phyloP scores from a whole-genome alignment of 176 grass and related monocot species.

The Leersia perrieri region DNA sequence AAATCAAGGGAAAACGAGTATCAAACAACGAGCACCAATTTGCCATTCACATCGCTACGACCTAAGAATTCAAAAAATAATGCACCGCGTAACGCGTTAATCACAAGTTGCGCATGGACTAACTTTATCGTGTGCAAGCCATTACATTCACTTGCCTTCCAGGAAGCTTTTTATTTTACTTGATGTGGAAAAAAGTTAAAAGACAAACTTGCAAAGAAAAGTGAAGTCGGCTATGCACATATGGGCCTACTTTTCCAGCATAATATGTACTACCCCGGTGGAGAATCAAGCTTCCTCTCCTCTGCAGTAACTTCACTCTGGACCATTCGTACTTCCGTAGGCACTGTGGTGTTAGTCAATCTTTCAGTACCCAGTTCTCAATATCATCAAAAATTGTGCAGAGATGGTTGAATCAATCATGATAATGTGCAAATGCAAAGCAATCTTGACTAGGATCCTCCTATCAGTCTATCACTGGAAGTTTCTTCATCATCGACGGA shows the following conservation, averaged over 20 bases:
- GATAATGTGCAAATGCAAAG: slow-evolving; percentile 22
- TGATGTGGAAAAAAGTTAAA: slow-evolving; percentile 8
- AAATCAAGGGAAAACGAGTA: not conserved
- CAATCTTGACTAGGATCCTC: slow-evolving; percentile 32
- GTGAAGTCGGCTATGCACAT: slow-evolving; percentile 51
- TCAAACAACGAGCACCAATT: slow-evolving; percentile 30
- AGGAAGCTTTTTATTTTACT: slow-evolving; percentile 26
- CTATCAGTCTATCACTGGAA: slow-evolving; percentile 33
- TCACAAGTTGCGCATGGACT: slow-evolving; percentile 2
- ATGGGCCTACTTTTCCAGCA: slow-evolving; percentile 37
- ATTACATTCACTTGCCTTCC: slow-evolving; percentile 26
- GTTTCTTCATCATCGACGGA: slow-evolving; percentile 33
- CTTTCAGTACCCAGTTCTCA: slow-evolving; percentile 20
- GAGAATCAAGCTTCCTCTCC: slow-evolving; percentile 1
- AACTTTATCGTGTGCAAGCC: slow-evolving; percentile 31
- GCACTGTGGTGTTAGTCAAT: slow-evolving; percentile 40
- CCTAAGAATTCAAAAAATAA: slow-evolving; percentile 14
- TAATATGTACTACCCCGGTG: slow-evolving; percentile 9
- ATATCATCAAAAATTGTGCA: slow-evolving; percentile 38
- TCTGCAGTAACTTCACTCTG: slow-evolving; percentile 4
- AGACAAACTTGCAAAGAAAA: slow-evolving; percentile 34
- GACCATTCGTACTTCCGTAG: slow-evolving; percentile 24
- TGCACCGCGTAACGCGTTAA: slow-evolving; percentile 20
- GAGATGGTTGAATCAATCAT: slow-evolving; percentile 39
- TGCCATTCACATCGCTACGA: slow-evolving; percentile 26